Evolutionary conservation across 2,329 filamentous ascomycete species (phyloP), one percentile per base, ranked within the genome.

Genomic region (Coniella lustricola): DNA sequence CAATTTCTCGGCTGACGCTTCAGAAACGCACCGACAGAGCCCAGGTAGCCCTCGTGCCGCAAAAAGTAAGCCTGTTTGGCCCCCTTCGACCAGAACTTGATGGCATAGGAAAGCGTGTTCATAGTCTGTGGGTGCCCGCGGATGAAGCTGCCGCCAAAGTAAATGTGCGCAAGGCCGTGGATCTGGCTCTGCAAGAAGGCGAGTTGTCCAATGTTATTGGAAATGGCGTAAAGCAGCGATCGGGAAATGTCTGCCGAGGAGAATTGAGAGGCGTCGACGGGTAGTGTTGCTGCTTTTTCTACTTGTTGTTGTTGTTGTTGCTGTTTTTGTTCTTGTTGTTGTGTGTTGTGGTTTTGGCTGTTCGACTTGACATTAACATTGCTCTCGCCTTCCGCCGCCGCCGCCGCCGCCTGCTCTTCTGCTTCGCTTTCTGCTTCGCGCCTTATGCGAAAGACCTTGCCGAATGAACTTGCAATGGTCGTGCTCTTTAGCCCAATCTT

Each of bases 141-240:
- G 62, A 98, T 97, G 64, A 97, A 98, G 7, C 87, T 93, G 20
- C 93, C 93, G 18, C 93, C 93, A 67, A 98, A 98, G 71, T 98
- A 98, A 53, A 98, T 97, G 61, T 91, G 83, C 54, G 87, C 85
- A 21, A 97, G 74, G 39, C 85, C 80, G 69, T 98, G 91, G 62
- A 95, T 93, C 64, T 96, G 90, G 5, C 89, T 93, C 64, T 97
- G 93, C n/a, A 98, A 75, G 65, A 93, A 96, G 37, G 93, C 90
- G 59, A 98, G 95, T 70, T 98, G 93, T 14, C 93, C 93, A 55
- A 97, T 96, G 68, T 97, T 97, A 72, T 97, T 97, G 64, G 86
- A 91, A 57, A 97, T 89, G 20, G 93, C 93, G 67, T 95, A 98
- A 0, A 98, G 79, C 16, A 98, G 75, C 40, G 89, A 95, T 29